Evolutionary conservation across 768 basidiomycete species (phyloP), one percentile per base, ranked within the genome.

Genomic region (Agaricus subrufescens): DNA sequence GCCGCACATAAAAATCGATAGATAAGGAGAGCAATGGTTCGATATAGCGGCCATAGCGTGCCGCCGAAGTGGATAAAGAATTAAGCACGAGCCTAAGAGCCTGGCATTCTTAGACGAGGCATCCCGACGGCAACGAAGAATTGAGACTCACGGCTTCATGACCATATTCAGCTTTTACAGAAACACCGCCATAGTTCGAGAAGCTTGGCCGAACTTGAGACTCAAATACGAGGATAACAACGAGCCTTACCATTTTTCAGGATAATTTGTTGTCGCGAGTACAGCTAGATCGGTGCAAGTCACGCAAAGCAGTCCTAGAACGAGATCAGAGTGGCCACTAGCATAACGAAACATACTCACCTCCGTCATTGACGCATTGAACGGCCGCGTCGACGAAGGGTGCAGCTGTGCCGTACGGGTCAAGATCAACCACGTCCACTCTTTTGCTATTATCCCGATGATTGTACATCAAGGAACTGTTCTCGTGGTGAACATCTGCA

Each of bases 231-330:
- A 47, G 5, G 27, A 11, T 14, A 30, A 30, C 19, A 5, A 25
- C 14, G 27, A 5, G 31, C 23, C 74, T 58, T 62, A 93, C 96
- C 93, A 94, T 83, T 99, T 99, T 69, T 99, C 97, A 3, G 95
- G 88, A 68, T 90, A 97, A 67, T 98, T 98, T 10, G 81, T 85
- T 2, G 94, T 94, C 0, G 95, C 97, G 25, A 98, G 78, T 9
- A 99, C 94, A 6, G 94, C 83, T 58, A 97, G 76, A 68, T 99
- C 97, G 1, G 97, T 99, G 71, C 97, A 98, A 26, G 97, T 99
- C 39, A 99, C 87, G 63, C 92, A 94, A 1, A 99, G 76, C 30
- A 99, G 72, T 50, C 96, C 94, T 94, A 46, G 40, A 26, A 56
- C 56, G 45, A 39, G 43, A 50, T 46, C 25, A 47, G 37, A 31